Evolutionary conservation across 2,329 filamentous ascomycete species (phyloP).

Genomic region (Neonectria hederae): DNA sequence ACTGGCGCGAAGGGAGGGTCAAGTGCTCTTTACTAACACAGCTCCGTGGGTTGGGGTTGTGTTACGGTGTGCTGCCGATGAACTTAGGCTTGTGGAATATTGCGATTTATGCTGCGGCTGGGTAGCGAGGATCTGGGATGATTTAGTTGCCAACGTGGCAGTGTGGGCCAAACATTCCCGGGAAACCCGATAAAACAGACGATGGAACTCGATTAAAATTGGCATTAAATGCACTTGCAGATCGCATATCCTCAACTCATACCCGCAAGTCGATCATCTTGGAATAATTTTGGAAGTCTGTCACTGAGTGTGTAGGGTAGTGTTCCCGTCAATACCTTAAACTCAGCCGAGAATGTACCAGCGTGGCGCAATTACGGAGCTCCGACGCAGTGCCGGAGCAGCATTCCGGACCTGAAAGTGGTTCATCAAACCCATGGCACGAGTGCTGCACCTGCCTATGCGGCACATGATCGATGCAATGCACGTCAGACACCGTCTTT

Average conservation of each 20-base stretch:
- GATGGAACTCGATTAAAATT: conserved; percentile 1
- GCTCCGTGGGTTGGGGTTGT: conserved; percentile 11
- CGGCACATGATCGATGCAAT: conserved; percentile 9
- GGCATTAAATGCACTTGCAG: not conserved
- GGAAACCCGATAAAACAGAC: not conserved
- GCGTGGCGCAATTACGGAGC: not conserved
- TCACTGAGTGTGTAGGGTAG: conserved; percentile 12
- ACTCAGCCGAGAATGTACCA: not conserved
- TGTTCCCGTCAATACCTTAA: not conserved
- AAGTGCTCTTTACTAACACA: not conserved
- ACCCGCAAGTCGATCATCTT: too few relatives aligned
- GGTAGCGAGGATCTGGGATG: too few relatives aligned
- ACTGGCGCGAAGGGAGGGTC: not conserved
- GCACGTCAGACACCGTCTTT: conserved; percentile 26
- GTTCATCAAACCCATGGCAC: conserved; percentile 20
- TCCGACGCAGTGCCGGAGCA: not conserved
- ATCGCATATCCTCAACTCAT: too few relatives aligned
- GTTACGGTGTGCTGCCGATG: not conserved
- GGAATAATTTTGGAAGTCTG: not conserved
- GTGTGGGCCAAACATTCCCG: conserved; percentile 9
- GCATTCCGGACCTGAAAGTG: conserved; percentile 1
- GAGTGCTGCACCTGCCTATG: conserved; percentile 4
- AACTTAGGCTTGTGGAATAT: conserved; percentile 8
- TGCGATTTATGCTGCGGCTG: conserved; percentile 11
- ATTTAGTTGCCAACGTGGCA: conserved; percentile 19